These are phyloP conservation scores for Taiwanofungus camphoratus DNA, from an alignment of 1,284 basidiomycete species.

Conservation along the genomic window DNA sequence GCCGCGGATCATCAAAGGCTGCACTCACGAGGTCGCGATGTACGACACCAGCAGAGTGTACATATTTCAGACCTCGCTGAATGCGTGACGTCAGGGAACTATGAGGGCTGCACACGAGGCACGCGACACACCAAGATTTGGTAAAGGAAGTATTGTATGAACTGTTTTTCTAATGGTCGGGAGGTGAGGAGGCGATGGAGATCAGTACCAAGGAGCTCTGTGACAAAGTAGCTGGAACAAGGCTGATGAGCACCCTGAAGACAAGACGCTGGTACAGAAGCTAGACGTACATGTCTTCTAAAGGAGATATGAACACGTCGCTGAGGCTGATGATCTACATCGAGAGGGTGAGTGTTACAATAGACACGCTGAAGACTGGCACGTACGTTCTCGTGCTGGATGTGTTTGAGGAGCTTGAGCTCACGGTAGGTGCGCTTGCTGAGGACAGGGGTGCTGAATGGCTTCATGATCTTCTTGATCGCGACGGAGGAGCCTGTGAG, in stretches of 20 bases:
- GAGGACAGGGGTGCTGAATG: conserved; percentile 91
- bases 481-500: conserved; percentile 90
- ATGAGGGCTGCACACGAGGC: neutral
- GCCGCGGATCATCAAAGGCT: neutral
- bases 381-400: conserved; percentile 94
- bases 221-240: conserved; percentile 86
- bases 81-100: neutral
- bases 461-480: conserved; percentile 85
- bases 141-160: conserved; percentile 99
- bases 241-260: conserved; percentile 10
- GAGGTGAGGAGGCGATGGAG: conserved; percentile 95
- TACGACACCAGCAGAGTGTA: conserved; percentile 98
- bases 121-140: conserved; percentile 85
- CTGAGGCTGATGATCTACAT: conserved; percentile 95
- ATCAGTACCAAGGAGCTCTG: conserved; percentile 98
- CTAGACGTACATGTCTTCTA: conserved; percentile 84
- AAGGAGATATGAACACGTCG: conserved; percentile 98
- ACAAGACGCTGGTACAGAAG: conserved; percentile 1
- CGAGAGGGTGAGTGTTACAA: conserved; percentile 3
- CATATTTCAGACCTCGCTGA: conserved; percentile 96
- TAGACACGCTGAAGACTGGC: neutral
- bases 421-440: conserved; percentile 97
- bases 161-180: conserved; percentile 97
- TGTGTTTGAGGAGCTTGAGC: conserved; percentile 97
- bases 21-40: conserved; percentile 85